phyloP scores from a whole-genome alignment of 768 basidiomycete genomes.

The Kwoniella shandongensis region DNA sequence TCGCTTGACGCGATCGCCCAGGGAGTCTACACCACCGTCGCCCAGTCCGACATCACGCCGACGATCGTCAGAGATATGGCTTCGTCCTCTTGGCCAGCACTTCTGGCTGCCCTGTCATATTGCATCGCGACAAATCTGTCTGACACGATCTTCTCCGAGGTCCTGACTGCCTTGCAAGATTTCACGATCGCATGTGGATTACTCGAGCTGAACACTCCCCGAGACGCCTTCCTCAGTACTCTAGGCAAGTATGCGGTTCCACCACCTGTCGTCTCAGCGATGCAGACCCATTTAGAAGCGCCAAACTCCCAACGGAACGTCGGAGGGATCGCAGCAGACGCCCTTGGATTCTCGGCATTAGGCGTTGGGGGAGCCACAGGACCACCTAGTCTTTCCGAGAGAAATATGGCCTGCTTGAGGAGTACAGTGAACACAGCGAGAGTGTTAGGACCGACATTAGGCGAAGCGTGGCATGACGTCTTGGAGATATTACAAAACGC shows the following conservation, averaged over 20 bases:
- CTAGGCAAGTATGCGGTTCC: slow-evolving; percentile 94
- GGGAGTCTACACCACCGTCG: slow-evolving; percentile 64
- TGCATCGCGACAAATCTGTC: slow-evolving; percentile 86
- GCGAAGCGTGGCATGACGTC: slow-evolving; percentile 87
- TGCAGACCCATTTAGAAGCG: slow-evolving; percentile 61
- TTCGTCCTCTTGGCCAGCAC: slow-evolving; percentile 84
- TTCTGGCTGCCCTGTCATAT: slow-evolving; percentile 86
- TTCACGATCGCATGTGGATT: slow-evolving; percentile 86
- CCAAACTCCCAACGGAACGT: slow-evolving; percentile 27
- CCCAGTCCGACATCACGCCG: slow-evolving; percentile 53
- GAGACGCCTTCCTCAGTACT: slow-evolving; percentile 88
- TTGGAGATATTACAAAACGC: slow-evolving; percentile 92
- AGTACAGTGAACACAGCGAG: slow-evolving; percentile 73
- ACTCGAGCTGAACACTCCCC: slow-evolving; percentile 78
- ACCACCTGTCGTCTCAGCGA: slow-evolving; percentile 76
- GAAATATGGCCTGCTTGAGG: slow-evolving; percentile 88
- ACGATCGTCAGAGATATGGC: slow-evolving; percentile 75
- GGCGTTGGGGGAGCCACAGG: slow-evolving; percentile 38
- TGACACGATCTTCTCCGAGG: slow-evolving; percentile 85
- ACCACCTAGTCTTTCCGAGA: slow-evolving; percentile 75
- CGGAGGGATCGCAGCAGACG: slow-evolving; percentile 47
- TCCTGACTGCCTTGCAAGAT: slow-evolving; percentile 75
- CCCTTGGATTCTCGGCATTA: slow-evolving; percentile 47
- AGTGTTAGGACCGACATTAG: slow-evolving; percentile 79
- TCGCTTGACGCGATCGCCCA: slow-evolving; percentile 82